Evolutionary conservation across 768 basidiomycete species (phyloP), one percentile per base, ranked within the genome.

Genomic region (Mrakia gelida): DNA sequence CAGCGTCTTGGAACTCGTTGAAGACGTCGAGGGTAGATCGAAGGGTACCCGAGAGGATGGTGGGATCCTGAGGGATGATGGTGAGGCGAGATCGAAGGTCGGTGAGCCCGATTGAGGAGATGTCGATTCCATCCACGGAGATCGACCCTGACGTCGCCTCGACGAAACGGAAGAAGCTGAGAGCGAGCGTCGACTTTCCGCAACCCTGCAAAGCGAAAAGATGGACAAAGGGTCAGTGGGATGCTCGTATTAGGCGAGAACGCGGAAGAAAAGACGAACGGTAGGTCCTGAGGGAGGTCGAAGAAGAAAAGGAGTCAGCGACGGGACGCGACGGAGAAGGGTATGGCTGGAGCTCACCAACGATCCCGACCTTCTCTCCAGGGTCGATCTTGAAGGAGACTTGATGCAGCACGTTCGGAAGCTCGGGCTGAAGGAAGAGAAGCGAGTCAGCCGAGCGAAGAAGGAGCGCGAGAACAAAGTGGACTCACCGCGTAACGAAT

Each of bases 101-200:
- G 0, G 91, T 91, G 52, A 95, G 85, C 28, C 93, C 94, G 75
- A 95, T 89, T 75, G 87, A 87, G 41, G 92, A 87, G 78, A 93
- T 93, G 80, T 95, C 91, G 16, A 92, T 70, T n/a, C 87, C 91
- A 82, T 94, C 94, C 54, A 95, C 87, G 6, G 89, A 63, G 74
- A 94, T 94, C 10, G 86, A 86, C 9, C 93, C 93, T 81, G 90
- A 87, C 0, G 89, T 89, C 0, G 93, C 90, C 82, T 95, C 93
- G n/a, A 95, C 92, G 82, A 94, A 92, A 32, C 92, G 89, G 89
- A 95, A 94, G 85, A 94, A 92, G 11, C 91, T 91, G 18, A 94
- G 86, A 0, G 92, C 92, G 18, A 61, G 68, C 15, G 63, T 74
- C 0, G 70, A 78, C 56, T 74, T 52, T 52, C 49, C 49, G 15